Evolutionary conservation across 352 stramenopile species (phyloP).

Genomic region (Globisporangium okanoganense): DNA sequence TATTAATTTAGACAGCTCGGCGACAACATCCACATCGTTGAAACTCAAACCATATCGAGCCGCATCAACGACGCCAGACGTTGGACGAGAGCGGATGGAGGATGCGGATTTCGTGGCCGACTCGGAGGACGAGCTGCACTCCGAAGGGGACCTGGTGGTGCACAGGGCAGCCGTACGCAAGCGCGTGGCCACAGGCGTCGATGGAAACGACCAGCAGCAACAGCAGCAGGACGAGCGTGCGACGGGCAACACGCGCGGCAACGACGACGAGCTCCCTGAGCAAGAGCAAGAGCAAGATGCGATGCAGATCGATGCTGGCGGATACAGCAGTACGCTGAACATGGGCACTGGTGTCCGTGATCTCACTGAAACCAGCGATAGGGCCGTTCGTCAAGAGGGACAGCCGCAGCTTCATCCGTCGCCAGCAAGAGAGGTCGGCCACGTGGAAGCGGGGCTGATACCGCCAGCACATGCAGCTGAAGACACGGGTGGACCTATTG

Average conservation of each 20-base stretch:
- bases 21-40: no score
- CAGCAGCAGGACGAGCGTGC: neutral
- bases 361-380: neutral
- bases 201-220: neutral
- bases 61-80: constrained; percentile 1
- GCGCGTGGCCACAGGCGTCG: neutral
- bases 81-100: constrained; percentile 34
- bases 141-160: neutral
- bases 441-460: neutral
- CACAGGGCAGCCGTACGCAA: neutral
- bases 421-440: neutral
- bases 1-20: no score
- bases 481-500: neutral
- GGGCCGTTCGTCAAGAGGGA: neutral
- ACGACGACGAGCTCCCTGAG: neutral
- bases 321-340: neutral
- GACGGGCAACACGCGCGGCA: neutral
- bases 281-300: neutral
- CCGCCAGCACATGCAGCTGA: neutral
- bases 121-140: constrained; percentile 31
- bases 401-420: neutral
- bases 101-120: constrained; percentile 49
- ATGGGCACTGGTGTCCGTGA: neutral
- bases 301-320: neutral
- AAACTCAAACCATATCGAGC: no score